Evolutionary conservation across 1,284 basidiomycete genomes (phyloP).

Genomic region (Trametes hirsuta): DNA sequence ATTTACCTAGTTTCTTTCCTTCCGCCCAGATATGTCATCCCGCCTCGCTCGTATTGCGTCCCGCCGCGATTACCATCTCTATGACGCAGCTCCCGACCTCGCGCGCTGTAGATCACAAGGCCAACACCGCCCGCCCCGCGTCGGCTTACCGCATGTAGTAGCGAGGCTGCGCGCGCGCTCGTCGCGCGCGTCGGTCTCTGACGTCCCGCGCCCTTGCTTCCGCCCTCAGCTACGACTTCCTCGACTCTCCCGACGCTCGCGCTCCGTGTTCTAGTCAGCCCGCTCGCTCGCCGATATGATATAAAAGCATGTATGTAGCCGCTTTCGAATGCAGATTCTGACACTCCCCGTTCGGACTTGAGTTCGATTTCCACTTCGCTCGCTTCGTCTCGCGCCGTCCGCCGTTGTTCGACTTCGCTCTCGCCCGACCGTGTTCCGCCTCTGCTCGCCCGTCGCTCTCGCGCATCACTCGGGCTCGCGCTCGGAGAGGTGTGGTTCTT

Average conservation of each 20-base stretch:
- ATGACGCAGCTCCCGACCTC: no score
- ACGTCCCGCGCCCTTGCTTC: no score
- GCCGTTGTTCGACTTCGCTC: neutral
- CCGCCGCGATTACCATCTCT: neutral
- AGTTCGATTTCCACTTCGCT: neutral
- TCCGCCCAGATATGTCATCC: neutral
- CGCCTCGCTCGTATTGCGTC: neutral
- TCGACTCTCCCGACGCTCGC: no score
- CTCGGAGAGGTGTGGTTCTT: no score
- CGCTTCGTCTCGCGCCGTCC: neutral
- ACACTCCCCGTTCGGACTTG: neutral
- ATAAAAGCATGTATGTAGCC: neutral
- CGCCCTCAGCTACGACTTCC: no score
- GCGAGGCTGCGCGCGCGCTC: no score
- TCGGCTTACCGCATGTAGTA: neutral
- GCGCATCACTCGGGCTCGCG: no score
- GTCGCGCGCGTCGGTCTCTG: no score
- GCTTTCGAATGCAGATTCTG: neutral
- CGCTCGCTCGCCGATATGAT: no score
- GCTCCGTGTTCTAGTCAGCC: no score
- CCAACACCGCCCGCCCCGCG: neutral
- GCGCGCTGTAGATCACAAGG: no score
- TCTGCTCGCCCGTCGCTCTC: no score
- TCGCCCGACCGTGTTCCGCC: neutral
- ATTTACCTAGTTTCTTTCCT: neutral